Conservation (phyloP, 2,329 filamentous ascomycete genomes). For the Chlorencoelia australis region DNA sequence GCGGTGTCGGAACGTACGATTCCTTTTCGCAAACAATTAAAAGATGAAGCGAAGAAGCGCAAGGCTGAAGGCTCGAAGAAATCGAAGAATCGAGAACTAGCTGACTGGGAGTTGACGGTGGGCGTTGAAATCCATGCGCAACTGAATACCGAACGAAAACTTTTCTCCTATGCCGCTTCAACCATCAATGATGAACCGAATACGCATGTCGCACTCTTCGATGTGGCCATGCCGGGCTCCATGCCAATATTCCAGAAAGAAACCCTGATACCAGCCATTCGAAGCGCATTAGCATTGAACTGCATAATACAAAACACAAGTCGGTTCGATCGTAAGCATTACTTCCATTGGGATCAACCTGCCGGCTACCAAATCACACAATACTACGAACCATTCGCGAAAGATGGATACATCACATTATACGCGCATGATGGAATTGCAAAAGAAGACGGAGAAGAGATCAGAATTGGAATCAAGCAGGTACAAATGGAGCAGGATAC, state of each 20-base stretch:
- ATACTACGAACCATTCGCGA: conserved; percentile 69
- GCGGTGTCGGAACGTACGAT: conserved; percentile 10
- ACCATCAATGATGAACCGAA: conserved; percentile 65
- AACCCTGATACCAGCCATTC: conserved; percentile 77
- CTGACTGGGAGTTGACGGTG: conserved; percentile 81
- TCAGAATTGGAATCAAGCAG: conserved; percentile 78
- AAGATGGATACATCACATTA: conserved; percentile 62
- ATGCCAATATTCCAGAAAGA: conserved; percentile 79
- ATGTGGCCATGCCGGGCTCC: conserved; percentile 78
- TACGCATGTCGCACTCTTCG: conserved; percentile 79
- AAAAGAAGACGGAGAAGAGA: conserved; percentile 56
- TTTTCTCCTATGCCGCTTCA: conserved; percentile 69
- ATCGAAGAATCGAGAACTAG: conserved; percentile 34
- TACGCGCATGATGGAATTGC: conserved; percentile 70
- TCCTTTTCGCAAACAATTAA: conserved; percentile 62
- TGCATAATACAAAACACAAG: conserved; percentile 70
- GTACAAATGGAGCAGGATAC: conserved; percentile 98
- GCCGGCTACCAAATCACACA: conserved; percentile 96
- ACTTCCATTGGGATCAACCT: conserved; percentile 98
- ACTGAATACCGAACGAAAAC: conserved; percentile 77
- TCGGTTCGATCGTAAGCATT: conserved; percentile 92
- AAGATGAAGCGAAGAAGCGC: conserved; percentile 50
- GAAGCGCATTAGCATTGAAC: conserved; percentile 74
- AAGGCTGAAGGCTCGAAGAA: conserved; percentile 30
- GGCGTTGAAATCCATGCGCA: conserved; percentile 97